Base-by-base conservation (phyloP, 495 filamentous ascomycete species). In the Paragyromitra xinjiangensis region DNA sequence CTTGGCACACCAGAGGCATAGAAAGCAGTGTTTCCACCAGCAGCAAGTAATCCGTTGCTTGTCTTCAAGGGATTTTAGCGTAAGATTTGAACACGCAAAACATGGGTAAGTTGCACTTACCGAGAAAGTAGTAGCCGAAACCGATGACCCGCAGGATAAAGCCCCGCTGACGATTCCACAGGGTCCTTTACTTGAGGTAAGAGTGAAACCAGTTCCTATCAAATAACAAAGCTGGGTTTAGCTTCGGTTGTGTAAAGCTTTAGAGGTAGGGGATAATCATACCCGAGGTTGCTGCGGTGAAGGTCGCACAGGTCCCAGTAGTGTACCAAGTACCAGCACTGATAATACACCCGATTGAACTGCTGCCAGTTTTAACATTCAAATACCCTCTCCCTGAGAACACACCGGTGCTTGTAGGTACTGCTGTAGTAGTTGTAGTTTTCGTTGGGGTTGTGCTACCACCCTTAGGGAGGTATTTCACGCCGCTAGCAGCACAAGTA, bases 391-490 rank as follows among this genome's bases (percentile, higher is more conserved):
- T 85, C 8, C 89, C 88, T 14, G 81, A 73, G 75, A 89, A 90
- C 0, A 87, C 84, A 4, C 64, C 82, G 2, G 78, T 68, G 2
- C 69, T 34, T 22, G 78, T 81, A 40, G 77, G 77, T 8, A 24
- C 22, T 48, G 85, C 78, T 6, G 84, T 76, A 2, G 78, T 67
- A 2, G 82, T 78, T 37, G 68, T 82, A 9, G 84, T 83, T 1
- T 84, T 84, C 37, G 83, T 77, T 19, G 85, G 76, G n/a, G 84
- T 76, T 26, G 81, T 79, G 16, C 40, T 59, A 0, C 75, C 74
- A 14, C 71, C 78, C 63, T 93, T 93, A n/a, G 90, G 91, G 19
- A 90, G 85, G 80, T 93, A 93, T 75, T 87, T 87, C 64, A 93
- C 88, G 16, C 90, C 89, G 0, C 75, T 85, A 19, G 84, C 76